Evolutionary conservation across 495 filamentous ascomycete genomes (phyloP).

Genomic region (Tetracladium setigerum): DNA sequence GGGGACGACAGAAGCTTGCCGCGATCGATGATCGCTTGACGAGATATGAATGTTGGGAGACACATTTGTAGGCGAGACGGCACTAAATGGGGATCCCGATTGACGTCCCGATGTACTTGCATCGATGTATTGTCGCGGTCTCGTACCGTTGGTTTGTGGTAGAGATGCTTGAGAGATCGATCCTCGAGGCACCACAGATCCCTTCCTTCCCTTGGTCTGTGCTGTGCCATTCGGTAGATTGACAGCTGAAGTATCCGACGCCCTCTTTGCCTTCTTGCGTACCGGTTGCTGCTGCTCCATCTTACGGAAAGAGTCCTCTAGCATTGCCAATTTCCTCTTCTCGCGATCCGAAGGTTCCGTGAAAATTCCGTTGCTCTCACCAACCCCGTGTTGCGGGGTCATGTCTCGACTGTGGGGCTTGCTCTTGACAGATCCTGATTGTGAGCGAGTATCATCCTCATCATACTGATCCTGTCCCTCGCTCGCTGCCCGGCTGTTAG

Average conservation of each 20-base stretch:
- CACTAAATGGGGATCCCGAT: slow-evolving; percentile 38
- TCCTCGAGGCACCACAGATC: slow-evolving; percentile 25
- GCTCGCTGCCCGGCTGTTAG: slow-evolving; percentile 74
- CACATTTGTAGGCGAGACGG: slow-evolving; percentile 26
- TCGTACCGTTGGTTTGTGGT: slow-evolving; percentile 20
- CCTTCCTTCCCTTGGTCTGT: slow-evolving; percentile 18
- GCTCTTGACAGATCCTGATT: slow-evolving; percentile 65
- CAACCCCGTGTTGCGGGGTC: slow-evolving; percentile 50
- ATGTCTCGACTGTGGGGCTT: slow-evolving; percentile 76
- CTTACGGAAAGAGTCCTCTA: slow-evolving; percentile 67
- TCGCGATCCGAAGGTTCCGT: slow-evolving; percentile 75
- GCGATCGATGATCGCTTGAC: slow-evolving; percentile 15
- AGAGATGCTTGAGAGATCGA: slow-evolving; percentile 13
- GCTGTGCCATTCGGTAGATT: slow-evolving; percentile 24
- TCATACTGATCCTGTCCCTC: slow-evolving; percentile 54
- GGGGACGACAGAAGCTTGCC: slow-evolving; percentile 24
- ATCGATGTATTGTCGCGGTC: slow-evolving; percentile 39
- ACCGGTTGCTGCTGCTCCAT: slow-evolving; percentile 52
- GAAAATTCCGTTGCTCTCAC: slow-evolving; percentile 42
- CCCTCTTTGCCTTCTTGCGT: slow-evolving; percentile 50
- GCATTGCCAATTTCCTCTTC: slow-evolving; percentile 75
- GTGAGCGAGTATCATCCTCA: slow-evolving; percentile 55
- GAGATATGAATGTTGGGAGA: slow-evolving; percentile 7
- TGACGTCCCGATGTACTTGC: slow-evolving; percentile 39
- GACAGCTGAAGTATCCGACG: slow-evolving; percentile 46